Percentiles rank a stretch among this genome's conserved stretches.
phyloP scores from a whole-genome alignment of 2,329 filamentous ascomycete genomes.

The Periglandula ipomoeae region DNA sequence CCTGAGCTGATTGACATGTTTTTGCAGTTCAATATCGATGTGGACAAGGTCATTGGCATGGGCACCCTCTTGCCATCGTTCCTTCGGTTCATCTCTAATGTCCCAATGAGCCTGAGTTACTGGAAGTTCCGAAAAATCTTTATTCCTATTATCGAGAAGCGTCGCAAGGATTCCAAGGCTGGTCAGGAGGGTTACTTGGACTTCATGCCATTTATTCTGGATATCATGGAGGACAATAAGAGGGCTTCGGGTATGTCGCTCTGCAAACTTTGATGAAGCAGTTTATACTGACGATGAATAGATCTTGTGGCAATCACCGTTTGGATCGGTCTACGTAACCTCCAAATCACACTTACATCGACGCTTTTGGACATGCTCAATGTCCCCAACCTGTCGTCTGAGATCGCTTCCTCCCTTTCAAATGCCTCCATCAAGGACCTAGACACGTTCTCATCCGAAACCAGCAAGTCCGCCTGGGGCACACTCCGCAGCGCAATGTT shows the following conservation, averaged over 20 bases:
- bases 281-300: neutral
- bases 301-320: neutral
- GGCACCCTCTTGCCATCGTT: neutral
- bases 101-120: neutral
- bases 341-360: neutral
- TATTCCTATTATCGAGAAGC: neutral
- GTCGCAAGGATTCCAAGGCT: neutral
- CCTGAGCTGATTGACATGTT: neutral
- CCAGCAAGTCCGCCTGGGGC: neutral
- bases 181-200: neutral
- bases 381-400: neutral
- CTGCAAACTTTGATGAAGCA: neutral
- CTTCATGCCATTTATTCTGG: neutral
- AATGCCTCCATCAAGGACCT: neutral
- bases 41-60: neutral
- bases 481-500: neutral
- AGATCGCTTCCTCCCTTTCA: neutral
- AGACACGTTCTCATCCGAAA: neutral
- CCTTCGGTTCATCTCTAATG: neutral
- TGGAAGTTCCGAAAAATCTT: neutral
- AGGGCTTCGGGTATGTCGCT: neutral
- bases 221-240: neutral
- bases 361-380: neutral
- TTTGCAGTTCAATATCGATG: neutral
- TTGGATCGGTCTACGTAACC: neutral